Evolutionary conservation across 2,329 filamentous ascomycete species (phyloP).

Genomic region (Penicillium sp.): DNA sequence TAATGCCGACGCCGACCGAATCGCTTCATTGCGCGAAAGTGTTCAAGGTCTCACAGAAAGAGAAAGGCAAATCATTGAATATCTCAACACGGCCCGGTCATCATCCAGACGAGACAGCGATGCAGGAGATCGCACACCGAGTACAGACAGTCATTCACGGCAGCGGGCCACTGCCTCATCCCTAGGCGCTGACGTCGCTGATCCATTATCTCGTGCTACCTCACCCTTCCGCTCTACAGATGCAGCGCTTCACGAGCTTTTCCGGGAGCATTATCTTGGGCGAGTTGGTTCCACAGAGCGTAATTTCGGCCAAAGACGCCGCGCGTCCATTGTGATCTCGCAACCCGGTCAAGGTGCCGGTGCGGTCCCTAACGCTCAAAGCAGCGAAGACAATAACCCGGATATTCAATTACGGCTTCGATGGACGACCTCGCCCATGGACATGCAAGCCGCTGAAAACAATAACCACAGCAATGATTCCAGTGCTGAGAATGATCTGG

Average conservation of each 20-base stretch:
- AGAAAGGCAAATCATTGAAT: constrained; percentile 42
- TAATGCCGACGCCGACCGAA: constrained; percentile 22
- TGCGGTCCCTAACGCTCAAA: constrained; percentile 20
- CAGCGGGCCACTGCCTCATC: constrained; percentile 24
- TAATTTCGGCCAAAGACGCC: constrained; percentile 33
- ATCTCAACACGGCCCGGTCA: constrained; percentile 40
- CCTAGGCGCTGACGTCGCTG: constrained; percentile 28
- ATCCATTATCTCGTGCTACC: constrained; percentile 29
- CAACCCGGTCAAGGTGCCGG: constrained; percentile 23
- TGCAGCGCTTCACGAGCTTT: constrained; percentile 26
- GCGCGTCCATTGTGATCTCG: constrained; percentile 39
- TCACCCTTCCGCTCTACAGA: constrained; percentile 27
- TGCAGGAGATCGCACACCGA: constrained; percentile 26
- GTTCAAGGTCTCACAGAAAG: constrained; percentile 38
- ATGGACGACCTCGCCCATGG: constrained; percentile 40
- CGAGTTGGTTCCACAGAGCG: constrained; percentile 24
- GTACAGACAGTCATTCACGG: constrained; percentile 25
- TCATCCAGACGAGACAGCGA: constrained; percentile 31
- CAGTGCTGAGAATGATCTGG: constrained; percentile 20
- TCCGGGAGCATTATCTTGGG: constrained; percentile 28
- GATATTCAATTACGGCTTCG: constrained; percentile 34
- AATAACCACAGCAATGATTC: constrained; percentile 21
- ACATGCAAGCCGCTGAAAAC: constrained; percentile 29
- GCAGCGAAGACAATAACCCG: constrained; percentile 22
- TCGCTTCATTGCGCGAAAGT: constrained; percentile 28